Evolutionary conservation across 2,329 filamentous ascomycete genomes (phyloP).

Genomic region (Colletotrichum paranaense): DNA sequence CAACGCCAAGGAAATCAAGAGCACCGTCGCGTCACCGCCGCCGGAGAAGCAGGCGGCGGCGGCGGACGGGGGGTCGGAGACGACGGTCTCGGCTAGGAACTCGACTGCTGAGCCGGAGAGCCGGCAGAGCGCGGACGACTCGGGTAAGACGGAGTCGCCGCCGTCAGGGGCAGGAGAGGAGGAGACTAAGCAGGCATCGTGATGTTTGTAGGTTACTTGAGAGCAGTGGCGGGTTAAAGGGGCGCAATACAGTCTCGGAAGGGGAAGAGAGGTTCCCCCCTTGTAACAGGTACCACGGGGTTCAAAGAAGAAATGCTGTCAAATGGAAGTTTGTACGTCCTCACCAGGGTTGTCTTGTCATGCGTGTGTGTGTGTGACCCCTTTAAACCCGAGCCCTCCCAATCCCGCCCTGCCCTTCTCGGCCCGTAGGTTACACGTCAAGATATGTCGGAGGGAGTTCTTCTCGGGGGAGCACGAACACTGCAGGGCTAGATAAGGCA

Average conservation of each 20-base stretch:
- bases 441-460: neutral
- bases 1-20: constrained; percentile 64
- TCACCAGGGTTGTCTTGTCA: neutral
- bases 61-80: constrained; percentile 25
- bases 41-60: constrained; percentile 17
- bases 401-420: neutral
- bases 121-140: constrained; percentile 21
- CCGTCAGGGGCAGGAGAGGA: constrained; percentile 13
- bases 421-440: neutral
- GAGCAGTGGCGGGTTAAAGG: neutral
- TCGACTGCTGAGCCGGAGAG: constrained; percentile 24
- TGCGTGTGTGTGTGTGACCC: too few relatives aligned
- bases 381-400: too few relatives aligned
- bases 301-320: neutral
- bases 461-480: too few relatives aligned
- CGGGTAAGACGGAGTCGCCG: constrained; percentile 30
- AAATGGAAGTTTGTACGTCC: neutral
- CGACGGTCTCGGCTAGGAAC: constrained; percentile 12
- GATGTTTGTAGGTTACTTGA: neutral
- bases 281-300: neutral
- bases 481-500: neutral
- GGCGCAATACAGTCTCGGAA: neutral
- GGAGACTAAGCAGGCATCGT: constrained; percentile 31
- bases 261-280: too few relatives aligned
- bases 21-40: constrained; percentile 37